Conservation (phyloP, 140 eudicot genomes). For the Anethum foeniculum region DNA sequence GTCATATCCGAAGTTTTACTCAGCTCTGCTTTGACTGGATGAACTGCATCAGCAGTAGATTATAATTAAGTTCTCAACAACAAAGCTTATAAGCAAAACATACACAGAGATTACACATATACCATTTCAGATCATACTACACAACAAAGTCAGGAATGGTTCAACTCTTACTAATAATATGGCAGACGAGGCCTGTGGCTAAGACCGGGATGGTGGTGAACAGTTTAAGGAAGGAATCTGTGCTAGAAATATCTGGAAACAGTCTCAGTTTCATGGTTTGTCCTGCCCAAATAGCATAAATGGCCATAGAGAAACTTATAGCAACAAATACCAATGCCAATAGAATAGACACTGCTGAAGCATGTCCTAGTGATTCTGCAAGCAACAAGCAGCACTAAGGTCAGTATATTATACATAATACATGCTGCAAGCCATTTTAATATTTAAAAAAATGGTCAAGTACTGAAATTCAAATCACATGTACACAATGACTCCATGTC, state of each 20-base stretch:
- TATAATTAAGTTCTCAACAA: neutral
- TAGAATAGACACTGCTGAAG: conserved; percentile 73
- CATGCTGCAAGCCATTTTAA: neutral
- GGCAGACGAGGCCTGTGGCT: conserved; percentile 77
- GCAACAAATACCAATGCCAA: conserved; percentile 72
- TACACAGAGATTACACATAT: neutral
- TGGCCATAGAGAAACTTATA: conserved; percentile 67
- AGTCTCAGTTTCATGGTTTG: conserved; percentile 47
- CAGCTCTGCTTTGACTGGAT: conserved; percentile 83
- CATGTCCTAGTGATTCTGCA: conserved; percentile 81
- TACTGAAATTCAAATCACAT: neutral
- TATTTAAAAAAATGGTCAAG: neutral
- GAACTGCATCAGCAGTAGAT: conserved; percentile 41
- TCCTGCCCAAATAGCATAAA: conserved; percentile 59
- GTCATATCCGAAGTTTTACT: conserved; percentile 62
- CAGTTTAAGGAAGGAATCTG: conserved; percentile 42
- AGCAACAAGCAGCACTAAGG: conserved; percentile 10
- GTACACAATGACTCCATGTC: neutral
- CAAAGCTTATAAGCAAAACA: neutral
- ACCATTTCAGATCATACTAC: neutral
- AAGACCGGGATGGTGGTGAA: conserved; percentile 80
- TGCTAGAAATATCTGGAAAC: conserved; percentile 51
- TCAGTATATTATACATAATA: neutral
- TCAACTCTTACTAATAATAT: conserved; percentile 52
- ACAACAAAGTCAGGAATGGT: neutral